Percentiles rank a stretch among this genome's conserved stretches.
Conservation (phyloP, 139 green algal species). For the Chlamydomonas schloesseri region DNA sequence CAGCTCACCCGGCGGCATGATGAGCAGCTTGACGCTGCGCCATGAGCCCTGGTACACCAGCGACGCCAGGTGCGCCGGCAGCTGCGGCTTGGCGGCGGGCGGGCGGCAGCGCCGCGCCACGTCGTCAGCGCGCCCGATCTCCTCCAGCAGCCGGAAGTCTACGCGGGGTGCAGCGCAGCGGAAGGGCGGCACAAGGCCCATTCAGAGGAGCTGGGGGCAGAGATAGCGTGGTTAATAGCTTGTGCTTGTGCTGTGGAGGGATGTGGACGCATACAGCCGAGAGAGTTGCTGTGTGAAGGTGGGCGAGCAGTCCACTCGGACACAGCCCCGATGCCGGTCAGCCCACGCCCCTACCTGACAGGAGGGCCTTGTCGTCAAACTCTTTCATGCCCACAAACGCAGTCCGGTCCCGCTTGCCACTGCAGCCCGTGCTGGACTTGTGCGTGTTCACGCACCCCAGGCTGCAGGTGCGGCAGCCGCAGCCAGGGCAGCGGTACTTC, state of each 20-base stretch:
- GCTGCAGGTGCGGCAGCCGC: conserved; percentile 73
- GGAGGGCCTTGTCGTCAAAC: conserved; percentile 69
- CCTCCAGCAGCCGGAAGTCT: conserved; percentile 75
- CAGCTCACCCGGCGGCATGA: conserved; percentile 66
- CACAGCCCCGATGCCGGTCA: too few relatives aligned
- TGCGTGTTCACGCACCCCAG: conserved; percentile 72
- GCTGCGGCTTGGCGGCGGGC: conserved; percentile 50
- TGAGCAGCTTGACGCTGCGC: conserved; percentile 55
- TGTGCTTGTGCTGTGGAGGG: too few relatives aligned
- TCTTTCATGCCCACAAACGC: conserved; percentile 70
- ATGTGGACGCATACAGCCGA: too few relatives aligned
- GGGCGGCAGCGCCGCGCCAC: conserved; percentile 62
- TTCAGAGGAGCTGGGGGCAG: too few relatives aligned
- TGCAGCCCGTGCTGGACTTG: conserved; percentile 75
- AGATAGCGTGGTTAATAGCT: too few relatives aligned
- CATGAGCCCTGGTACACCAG: conserved; percentile 63
- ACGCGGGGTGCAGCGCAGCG: not conserved
- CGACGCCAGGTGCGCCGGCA: conserved; percentile 58
- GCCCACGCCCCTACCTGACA: too few relatives aligned
- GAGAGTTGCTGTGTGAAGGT: too few relatives aligned
- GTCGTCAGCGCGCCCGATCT: conserved; percentile 61
- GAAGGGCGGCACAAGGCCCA: not conserved
- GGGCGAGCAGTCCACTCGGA: too few relatives aligned
- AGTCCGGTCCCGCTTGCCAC: conserved; percentile 74
- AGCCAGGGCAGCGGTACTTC: conserved; percentile 81